These are phyloP conservation scores for Backusella luteola DNA, from an alignment of 192 early-diverging fungal genomes.

Conservation along the genomic window DNA sequence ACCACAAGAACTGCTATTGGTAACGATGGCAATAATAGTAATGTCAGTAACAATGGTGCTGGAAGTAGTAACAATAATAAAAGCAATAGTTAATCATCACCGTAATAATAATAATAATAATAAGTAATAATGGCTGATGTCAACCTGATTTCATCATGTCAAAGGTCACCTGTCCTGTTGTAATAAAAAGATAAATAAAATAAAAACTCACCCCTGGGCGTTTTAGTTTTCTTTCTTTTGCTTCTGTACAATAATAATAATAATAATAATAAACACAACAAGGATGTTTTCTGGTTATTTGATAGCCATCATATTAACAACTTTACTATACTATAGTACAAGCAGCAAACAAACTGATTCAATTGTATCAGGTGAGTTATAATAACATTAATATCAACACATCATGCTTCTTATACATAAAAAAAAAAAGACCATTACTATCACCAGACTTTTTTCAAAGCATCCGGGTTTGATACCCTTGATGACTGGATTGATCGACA, in stretches of 20 bases:
- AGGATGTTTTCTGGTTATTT: constrained; percentile 1
- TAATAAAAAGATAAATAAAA: not conserved
- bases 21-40: not conserved
- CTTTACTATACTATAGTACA: not conserved
- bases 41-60: not conserved
- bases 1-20: no score
- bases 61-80: not conserved
- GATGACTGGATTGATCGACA: constrained; percentile 7
- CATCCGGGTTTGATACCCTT: not conserved
- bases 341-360: not conserved
- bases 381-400: not conserved
- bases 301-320: not conserved
- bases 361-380: not conserved
- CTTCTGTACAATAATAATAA: not conserved
- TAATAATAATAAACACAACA: not conserved
- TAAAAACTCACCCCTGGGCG: not conserved
- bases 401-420: not conserved
- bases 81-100: not conserved
- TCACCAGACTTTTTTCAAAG: not conserved
- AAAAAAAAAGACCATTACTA: not conserved
- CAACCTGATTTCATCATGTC: constrained; percentile 6
- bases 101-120: not conserved
- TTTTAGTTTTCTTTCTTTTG: not conserved
- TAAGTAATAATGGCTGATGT: not conserved
- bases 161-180: not conserved